phyloP scores from a whole-genome alignment of 2,329 filamentous ascomycete species.

The Cercospora beticola region DNA sequence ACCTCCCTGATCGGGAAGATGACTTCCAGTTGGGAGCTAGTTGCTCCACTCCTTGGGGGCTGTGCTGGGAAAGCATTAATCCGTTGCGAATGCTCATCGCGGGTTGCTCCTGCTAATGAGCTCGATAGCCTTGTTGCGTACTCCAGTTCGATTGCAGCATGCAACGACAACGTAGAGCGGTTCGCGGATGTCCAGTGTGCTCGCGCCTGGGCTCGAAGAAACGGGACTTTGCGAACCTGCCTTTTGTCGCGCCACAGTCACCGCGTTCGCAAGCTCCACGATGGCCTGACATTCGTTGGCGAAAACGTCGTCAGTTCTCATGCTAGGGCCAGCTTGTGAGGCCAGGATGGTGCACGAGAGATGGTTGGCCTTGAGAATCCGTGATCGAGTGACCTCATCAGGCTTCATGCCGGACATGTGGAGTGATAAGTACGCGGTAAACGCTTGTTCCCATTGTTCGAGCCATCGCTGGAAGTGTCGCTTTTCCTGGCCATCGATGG shows the following conservation, averaged over 20 bases:
- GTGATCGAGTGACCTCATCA: conserved; percentile 33
- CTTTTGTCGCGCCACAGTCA: conserved; percentile 23
- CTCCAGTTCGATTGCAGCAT: conserved; percentile 24
- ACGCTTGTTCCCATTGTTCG: conserved; percentile 36
- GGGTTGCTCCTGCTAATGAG: conserved; percentile 15
- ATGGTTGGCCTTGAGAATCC: conserved; percentile 38
- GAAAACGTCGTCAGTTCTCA: conserved; percentile 23
- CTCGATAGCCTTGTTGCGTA: conserved; percentile 24
- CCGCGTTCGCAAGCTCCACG: conserved; percentile 32
- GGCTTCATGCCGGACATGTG: conserved; percentile 31
- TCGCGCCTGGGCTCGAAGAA: conserved; percentile 8
- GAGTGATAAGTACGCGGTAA: conserved; percentile 32
- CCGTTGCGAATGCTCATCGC: conserved; percentile 8
- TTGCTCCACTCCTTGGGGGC: not conserved
- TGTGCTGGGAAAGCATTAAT: not conserved
- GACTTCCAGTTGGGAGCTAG: conserved; percentile 1
- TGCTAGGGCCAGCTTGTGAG: conserved; percentile 22
- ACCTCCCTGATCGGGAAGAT: not conserved
- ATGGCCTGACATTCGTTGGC: conserved; percentile 35
- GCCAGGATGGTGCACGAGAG: conserved; percentile 36
- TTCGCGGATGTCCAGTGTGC: conserved; percentile 28
- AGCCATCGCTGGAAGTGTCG: conserved; percentile 34
- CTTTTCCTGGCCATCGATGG: conserved; percentile 22
- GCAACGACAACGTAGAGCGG: conserved; percentile 32
- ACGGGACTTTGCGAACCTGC: conserved; percentile 14